A percentile compares a stretch with the other conserved stretches of the same genome.
phyloP scores from a whole-genome alignment of 495 filamentous ascomycete species.

The Evernia prunastri region DNA sequence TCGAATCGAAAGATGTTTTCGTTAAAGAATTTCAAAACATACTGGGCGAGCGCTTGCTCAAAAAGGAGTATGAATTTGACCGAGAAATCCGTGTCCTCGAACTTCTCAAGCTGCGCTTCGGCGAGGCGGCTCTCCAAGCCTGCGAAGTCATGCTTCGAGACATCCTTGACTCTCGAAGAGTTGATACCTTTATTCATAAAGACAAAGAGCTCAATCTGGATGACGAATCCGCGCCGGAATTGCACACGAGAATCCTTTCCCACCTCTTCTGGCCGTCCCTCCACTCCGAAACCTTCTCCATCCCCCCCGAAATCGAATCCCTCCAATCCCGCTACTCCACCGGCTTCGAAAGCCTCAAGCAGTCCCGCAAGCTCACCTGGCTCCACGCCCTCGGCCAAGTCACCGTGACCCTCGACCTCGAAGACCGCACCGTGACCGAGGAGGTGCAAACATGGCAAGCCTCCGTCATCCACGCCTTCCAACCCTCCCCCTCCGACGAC shows the following conservation, averaged over 20 bases:
- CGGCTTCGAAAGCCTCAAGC: slow-evolving; percentile 74
- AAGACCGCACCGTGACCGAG: slow-evolving; percentile 66
- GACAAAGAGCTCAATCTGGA: slow-evolving; percentile 34
- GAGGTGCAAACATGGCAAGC: slow-evolving; percentile 85
- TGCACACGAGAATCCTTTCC: slow-evolving; percentile 82
- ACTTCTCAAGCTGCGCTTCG: slow-evolving; percentile 81
- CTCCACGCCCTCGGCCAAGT: slow-evolving; percentile 74
- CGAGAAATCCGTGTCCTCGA: slow-evolving; percentile 78
- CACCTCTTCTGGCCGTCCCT: slow-evolving; percentile 91
- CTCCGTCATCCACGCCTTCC: slow-evolving; percentile 82
- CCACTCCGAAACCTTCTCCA: slow-evolving; percentile 64
- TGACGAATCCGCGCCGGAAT: slow-evolving; percentile 31
- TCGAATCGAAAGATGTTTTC: slow-evolving; percentile 81
- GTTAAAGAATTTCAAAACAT: slow-evolving; percentile 88
- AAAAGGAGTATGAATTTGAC: slow-evolving; percentile 60
- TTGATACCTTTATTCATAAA: slow-evolving; percentile 58
- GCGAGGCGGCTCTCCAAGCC: slow-evolving; percentile 74
- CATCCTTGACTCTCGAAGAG: slow-evolving; percentile 73
- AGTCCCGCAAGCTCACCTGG: slow-evolving; percentile 81
- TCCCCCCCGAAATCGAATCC: slow-evolving; percentile 56
- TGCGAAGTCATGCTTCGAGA: slow-evolving; percentile 97
- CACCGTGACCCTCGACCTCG: slow-evolving; percentile 71
- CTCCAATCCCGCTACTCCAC: slow-evolving; percentile 63
- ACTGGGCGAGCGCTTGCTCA: slow-evolving; percentile 73
- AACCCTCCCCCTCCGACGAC: slow-evolving; percentile 38